Evolutionary conservation across 1,284 basidiomycete genomes (phyloP), one percentile per base, ranked within the genome.

Genomic region (Sporisorium sorghi): DNA sequence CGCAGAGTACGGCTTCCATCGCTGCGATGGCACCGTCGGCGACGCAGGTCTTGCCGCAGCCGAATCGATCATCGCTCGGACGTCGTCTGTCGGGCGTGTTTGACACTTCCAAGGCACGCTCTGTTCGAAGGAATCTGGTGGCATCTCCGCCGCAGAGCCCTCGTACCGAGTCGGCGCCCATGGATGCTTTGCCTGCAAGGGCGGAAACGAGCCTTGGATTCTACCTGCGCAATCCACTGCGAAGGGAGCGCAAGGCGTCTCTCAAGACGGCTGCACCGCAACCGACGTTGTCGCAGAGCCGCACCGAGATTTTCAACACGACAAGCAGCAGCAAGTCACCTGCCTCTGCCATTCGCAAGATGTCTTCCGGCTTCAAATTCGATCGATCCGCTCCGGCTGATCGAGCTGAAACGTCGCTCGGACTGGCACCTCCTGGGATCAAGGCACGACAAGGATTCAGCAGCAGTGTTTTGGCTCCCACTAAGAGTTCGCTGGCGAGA

Each of bases 151-250:
- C 51, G 23, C 55, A 59, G 10, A 60, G 48, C 28, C 52, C 57
- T 23, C 56, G 44, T 15, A 37, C 46, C 24, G 49, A 43, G 2
- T 17, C 30, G 0, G 11, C 7, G 12, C 26, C 12, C 12, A 4
- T 24, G 28, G 47, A 64, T 32, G 50, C 23, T 11, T 14, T 65
- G 26, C 58, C 68, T 7, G 42, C 58, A 8, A 47, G 68, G 17
- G 58, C 68, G 6, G 68, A 65, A 40, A 71, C 68, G 6, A 65
- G 61, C 42, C 44, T 71, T 2, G 68, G 68, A 23, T 71, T 71
- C 48, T 47, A 64, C 17, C 51, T 71, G 21, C 61, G 62, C 37
- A 71, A 65, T 32, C 54, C 62, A 11, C 58, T 65, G 50, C 53
- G 68, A 24, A 54, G 62, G n/a, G 68, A 71, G 10, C 49, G 62